A percentile compares a stretch with the other conserved stretches of the same genome.
Evolutionary conservation across 108 stramenopile species (phyloP).

Genomic region (Thalassiosira profunda): DNA sequence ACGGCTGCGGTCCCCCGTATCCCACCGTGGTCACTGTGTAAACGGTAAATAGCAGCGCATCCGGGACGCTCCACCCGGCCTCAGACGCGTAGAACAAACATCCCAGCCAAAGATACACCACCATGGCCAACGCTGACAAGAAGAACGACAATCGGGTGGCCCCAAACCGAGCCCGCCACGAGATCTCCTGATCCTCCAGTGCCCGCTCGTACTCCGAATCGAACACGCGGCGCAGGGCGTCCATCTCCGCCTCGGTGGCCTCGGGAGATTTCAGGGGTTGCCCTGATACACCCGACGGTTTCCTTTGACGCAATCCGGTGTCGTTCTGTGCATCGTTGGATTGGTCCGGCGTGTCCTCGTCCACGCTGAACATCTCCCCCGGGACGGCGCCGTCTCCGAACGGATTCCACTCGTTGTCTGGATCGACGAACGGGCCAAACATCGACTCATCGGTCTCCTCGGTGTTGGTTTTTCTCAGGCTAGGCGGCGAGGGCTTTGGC

Average conservation of each 20-base stretch:
- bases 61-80: constrained; percentile 65
- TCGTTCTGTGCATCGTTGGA: not conserved
- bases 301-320: no score
- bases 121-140: constrained; percentile 60
- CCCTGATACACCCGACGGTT: no score
- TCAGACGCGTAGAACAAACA: constrained; percentile 62
- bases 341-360: constrained; percentile 1
- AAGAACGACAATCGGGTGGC: constrained; percentile 73
- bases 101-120: constrained; percentile 64
- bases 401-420: constrained; percentile 31
- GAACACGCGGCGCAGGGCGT: constrained; percentile 53
- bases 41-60: constrained; percentile 82
- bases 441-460: not conserved
- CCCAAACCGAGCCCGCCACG: constrained; percentile 76
- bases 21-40: constrained; percentile 91
- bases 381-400: constrained; percentile 8
- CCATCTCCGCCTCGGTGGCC: constrained; percentile 49
- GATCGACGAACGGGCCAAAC: constrained; percentile 22
- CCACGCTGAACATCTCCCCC: constrained; percentile 11
- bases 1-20: constrained; percentile 67
- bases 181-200: constrained; percentile 80
- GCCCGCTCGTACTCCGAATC: constrained; percentile 88
- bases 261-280: not conserved
- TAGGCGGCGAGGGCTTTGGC: not conserved
- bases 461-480: not conserved